Evolutionary conservation across 148 eudicot genomes (phyloP).

Genomic region (Selenicereus undatus): DNA sequence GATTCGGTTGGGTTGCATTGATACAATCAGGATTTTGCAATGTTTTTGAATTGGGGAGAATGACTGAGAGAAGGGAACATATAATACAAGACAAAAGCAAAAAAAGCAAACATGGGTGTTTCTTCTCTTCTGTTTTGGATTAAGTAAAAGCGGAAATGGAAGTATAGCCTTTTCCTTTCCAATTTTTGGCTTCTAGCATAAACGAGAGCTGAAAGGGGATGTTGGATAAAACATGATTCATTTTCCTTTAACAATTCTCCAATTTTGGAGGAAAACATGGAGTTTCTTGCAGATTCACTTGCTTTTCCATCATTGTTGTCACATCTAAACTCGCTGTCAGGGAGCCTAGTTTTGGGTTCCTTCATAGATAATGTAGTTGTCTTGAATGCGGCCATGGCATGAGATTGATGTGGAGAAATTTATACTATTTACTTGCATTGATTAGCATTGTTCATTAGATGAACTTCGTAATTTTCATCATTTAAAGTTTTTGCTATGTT

Average conservation of each 20-base stretch:
- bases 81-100: too few species aligned
- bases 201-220: neutral
- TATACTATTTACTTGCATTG: neutral
- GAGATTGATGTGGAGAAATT: neutral
- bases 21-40: too few species aligned
- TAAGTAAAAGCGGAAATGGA: neutral
- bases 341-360: neutral
- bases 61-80: too few species aligned
- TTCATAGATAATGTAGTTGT: neutral
- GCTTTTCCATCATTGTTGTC: too few species aligned
- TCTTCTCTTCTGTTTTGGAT: neutral
- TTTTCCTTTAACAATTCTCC: neutral
- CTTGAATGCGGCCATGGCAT: neutral
- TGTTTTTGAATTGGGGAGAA: neutral
- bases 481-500: neutral
- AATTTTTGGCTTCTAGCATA: too few species aligned
- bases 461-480: neutral
- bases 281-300: too few species aligned
- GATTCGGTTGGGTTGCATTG: too few species aligned
- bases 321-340: neutral
- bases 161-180: neutral
- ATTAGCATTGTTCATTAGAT: neutral
- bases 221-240: neutral
- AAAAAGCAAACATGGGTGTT: neutral
- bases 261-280: neutral